A percentile compares a stretch with the other conserved stretches of the same genome.
phyloP scores from a whole-genome alignment of 495 filamentous ascomycete genomes.

The Podospora conica region DNA sequence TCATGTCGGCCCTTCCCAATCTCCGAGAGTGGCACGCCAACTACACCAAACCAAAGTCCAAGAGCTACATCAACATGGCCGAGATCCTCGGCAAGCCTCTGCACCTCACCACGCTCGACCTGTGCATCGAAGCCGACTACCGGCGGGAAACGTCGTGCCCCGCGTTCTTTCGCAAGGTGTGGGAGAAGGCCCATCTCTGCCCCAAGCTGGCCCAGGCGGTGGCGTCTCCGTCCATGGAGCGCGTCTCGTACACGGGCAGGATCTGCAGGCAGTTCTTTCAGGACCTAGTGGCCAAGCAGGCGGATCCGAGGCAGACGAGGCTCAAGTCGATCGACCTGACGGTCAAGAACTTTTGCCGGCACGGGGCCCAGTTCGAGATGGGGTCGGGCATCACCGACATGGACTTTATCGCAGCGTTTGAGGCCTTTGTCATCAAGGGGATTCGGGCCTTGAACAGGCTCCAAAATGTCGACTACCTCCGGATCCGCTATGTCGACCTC shows the following conservation, averaged over 20 bases:
- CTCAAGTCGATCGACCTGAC: conserved; percentile 61
- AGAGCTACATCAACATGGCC: conserved; percentile 61
- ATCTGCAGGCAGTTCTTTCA: conserved; percentile 55
- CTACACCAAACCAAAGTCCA: conserved; percentile 62
- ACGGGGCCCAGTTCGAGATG: conserved; percentile 47
- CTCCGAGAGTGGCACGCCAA: conserved; percentile 65
- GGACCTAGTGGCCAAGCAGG: conserved; percentile 37
- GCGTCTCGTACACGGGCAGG: conserved; percentile 60
- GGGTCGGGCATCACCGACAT: conserved; percentile 61
- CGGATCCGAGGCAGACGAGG: conserved; percentile 36
- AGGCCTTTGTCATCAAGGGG: conserved; percentile 54
- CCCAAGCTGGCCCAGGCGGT: conserved; percentile 46
- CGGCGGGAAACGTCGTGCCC: conserved; percentile 51
- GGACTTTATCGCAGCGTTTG: conserved; percentile 61
- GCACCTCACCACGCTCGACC: conserved; percentile 53
- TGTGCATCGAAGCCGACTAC: conserved; percentile 63
- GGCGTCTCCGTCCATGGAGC: conserved; percentile 51
- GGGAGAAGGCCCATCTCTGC: conserved; percentile 52
- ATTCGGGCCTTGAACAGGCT: conserved; percentile 52
- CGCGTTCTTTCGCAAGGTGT: conserved; percentile 49
- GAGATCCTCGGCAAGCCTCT: conserved; percentile 47
- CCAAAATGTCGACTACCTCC: conserved; percentile 48
- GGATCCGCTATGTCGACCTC: conserved; percentile 67
- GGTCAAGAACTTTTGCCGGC: conserved; percentile 63
- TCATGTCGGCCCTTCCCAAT: conserved; percentile 55